Evolutionary conservation across 306 rosid species (phyloP), one percentile per base, ranked within the genome.

Genomic region (Herpetospermum pedunculosum): DNA sequence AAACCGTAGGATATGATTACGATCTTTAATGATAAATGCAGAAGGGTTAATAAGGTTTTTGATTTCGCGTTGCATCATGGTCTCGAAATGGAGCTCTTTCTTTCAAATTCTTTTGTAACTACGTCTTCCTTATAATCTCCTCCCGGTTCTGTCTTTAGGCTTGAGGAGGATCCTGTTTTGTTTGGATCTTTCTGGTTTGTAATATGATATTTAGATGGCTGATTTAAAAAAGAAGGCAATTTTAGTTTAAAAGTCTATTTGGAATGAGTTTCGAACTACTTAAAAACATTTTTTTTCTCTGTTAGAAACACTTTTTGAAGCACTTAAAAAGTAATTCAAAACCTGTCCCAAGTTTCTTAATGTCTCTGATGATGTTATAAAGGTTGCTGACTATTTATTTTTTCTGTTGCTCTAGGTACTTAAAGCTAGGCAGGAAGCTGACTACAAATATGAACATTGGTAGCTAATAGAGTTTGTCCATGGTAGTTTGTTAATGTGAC

Each of bases 361-460:
- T 63, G 16, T 63, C 25, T 34, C 6, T 18, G 11, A 1, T 62
- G 70, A n/a, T 58, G n/a, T 28, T 59, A 26, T 37, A 41, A 38
- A 38, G 49, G 5, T 4, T 25, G 52, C 13, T 30, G 41, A 12
- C 26, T 48, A 4, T 18, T 40, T 8, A 40, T 29, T 79, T 83
- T 52, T 13, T 26, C 12, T 73, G 8, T 48, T 55, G 18, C 19
- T 75, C 63, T 78, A 84, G 87, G 89, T 49, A 25, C 83, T 76
- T 37, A 38, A 38, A 67, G 59, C 44, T 73, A 57, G 49, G 75
- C 69, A 23, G 82, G 83, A 78, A 73, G 80, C 80, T 83, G 85
- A 70, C 76, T 43, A 63, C 77, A 50, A 50, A 73, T 52, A 43
- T 30, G 78, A 74, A 81, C 81, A 63, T 72, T 84, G 75, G 72